These are phyloP conservation scores for Hypsizygus marmoreus DNA, from an alignment of 768 basidiomycete species.

Conservation along the genomic window DNA sequence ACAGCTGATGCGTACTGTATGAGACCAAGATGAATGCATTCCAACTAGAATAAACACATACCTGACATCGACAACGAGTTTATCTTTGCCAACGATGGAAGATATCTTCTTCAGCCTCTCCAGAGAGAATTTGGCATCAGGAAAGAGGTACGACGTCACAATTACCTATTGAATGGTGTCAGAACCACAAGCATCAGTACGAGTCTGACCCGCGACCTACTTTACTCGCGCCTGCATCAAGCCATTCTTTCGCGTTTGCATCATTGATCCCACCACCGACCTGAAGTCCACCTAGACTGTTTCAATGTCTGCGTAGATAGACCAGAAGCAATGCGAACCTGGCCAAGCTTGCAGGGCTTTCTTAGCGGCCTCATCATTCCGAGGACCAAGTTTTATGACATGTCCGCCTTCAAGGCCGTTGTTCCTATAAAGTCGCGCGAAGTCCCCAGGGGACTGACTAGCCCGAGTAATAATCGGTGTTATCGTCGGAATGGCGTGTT, in stretches of 20 bases:
- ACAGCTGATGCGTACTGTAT: slow-evolving; percentile 57
- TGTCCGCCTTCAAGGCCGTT: slow-evolving; percentile 83
- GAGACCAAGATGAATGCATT: neutral
- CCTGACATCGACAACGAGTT: slow-evolving; percentile 94
- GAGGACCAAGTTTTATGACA: slow-evolving; percentile 92
- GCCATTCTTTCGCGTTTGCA: slow-evolving; percentile 80
- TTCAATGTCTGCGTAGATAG: slow-evolving; percentile 12
- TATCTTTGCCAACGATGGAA: slow-evolving; percentile 73
- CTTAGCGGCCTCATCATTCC: slow-evolving; percentile 87
- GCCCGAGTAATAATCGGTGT: slow-evolving; percentile 1
- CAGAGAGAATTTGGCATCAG: slow-evolving; percentile 74
- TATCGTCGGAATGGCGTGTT: slow-evolving; percentile 13
- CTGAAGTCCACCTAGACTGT: slow-evolving; percentile 69
- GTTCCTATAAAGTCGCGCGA: slow-evolving; percentile 74
- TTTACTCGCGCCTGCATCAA: slow-evolving; percentile 89
- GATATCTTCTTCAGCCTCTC: slow-evolving; percentile 68
- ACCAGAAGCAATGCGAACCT: slow-evolving; percentile 38
- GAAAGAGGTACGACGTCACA: slow-evolving; percentile 96
- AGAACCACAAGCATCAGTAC: slow-evolving; percentile 7
- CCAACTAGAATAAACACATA: slow-evolving; percentile 30
- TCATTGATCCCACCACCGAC: slow-evolving; percentile 92
- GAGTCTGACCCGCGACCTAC: slow-evolving; percentile 29
- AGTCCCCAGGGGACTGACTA: slow-evolving; percentile 79
- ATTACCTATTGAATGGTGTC: slow-evolving; percentile 86
- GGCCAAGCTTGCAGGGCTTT: slow-evolving; percentile 87